phyloP scores from a whole-genome alignment of 192 early-diverging fungal species.

The Tieghemiomyces parasiticus region DNA sequence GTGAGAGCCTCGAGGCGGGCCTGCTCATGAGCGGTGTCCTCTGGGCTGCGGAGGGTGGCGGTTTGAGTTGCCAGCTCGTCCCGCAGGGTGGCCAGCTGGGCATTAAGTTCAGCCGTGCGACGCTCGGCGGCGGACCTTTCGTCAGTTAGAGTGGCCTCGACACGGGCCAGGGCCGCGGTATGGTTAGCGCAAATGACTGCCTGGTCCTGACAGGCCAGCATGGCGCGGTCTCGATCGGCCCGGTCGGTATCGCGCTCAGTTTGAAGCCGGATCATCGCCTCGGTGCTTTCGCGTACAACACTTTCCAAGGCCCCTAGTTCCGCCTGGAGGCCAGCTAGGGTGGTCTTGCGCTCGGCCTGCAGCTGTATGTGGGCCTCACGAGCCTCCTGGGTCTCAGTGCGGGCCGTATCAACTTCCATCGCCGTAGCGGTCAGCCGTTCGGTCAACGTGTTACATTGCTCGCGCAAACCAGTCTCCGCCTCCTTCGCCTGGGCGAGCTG shows the following conservation, averaged over 20 bases:
- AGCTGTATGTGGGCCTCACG: background rate
- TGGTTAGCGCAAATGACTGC: background rate
- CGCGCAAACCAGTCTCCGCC: slow-evolving; percentile 8
- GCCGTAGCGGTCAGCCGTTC: background rate
- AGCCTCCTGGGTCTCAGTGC: background rate
- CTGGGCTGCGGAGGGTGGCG: no score
- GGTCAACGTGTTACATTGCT: background rate
- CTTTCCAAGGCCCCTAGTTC: slow-evolving; percentile 11
- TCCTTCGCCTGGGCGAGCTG: background rate
- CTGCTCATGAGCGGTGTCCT: no score
- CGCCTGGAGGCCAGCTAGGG: slow-evolving; percentile 10
- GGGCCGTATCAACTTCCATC: background rate
- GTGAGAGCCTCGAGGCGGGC: background rate
- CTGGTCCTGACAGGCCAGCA: background rate
- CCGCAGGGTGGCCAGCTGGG: background rate
- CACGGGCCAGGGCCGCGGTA: slow-evolving; percentile 10
- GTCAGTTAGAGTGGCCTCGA: background rate
- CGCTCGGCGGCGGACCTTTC: slow-evolving; percentile 1
- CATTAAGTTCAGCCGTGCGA: background rate
- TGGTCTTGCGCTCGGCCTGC: background rate
- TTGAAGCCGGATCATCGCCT: background rate
- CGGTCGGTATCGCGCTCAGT: slow-evolving; percentile 10
- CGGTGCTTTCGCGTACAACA: slow-evolving; percentile 1
- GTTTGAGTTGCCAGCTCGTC: no score
- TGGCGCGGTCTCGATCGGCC: background rate